phyloP scores from a whole-genome alignment of 2,329 filamentous ascomycete species.

The Aspergillus vadensis region DNA sequence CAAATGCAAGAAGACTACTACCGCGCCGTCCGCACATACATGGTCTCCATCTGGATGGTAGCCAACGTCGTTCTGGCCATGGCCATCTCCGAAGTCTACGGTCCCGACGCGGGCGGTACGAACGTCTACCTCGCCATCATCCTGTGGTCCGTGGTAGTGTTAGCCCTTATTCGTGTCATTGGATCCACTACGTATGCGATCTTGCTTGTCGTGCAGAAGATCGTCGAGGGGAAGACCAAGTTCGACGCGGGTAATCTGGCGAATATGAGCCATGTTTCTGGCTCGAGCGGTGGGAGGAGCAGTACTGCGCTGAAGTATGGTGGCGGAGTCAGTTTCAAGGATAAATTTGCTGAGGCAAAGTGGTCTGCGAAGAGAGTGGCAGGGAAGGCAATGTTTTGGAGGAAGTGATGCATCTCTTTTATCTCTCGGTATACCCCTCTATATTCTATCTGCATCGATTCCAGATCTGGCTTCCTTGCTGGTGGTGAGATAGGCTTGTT shows the following conservation, averaged over 20 bases:
- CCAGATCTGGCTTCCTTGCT: background rate
- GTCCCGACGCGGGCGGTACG: constrained; percentile 66
- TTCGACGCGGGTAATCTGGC: constrained; percentile 43
- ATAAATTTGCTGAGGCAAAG: constrained; percentile 38
- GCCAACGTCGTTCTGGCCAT: constrained; percentile 91
- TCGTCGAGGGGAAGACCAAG: constrained; percentile 83
- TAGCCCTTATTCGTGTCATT: constrained; percentile 85
- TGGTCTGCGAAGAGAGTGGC: constrained; percentile 38
- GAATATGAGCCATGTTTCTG: constrained; percentile 23
- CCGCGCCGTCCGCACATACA: constrained; percentile 93
- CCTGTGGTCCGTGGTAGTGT: constrained; percentile 82
- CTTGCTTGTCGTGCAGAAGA: constrained; percentile 78
- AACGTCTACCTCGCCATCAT: constrained; percentile 94
- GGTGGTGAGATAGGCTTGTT: background rate
- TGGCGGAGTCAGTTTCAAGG: constrained; percentile 36
- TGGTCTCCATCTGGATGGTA: constrained; percentile 94
- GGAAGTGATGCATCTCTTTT: constrained; percentile 27
- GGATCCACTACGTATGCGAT: constrained; percentile 80
- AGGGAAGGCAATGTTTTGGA: constrained; percentile 45
- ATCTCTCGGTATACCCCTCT: too few species aligned
- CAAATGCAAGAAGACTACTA: constrained; percentile 99
- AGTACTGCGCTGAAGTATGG: constrained; percentile 31
- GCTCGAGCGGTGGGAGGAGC: constrained; percentile 22
- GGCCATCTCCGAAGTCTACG: constrained; percentile 86
- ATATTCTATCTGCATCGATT: background rate